These are phyloP conservation scores for Tetrapisispora namnaoensis DNA, from an alignment of 805 yeast species.

Conservation along the genomic window DNA sequence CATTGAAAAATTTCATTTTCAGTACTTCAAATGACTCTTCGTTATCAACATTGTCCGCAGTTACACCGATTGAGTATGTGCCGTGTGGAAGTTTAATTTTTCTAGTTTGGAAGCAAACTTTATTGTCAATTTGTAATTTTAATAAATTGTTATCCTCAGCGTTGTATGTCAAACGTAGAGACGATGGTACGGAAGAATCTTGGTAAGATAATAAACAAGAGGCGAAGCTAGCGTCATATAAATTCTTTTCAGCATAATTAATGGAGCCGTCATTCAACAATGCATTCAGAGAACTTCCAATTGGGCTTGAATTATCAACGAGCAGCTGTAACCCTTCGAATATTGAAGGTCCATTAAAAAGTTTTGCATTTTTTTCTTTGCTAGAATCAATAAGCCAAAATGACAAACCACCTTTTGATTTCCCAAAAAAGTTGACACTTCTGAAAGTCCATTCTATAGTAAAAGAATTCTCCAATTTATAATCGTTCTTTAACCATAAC, in stretches of 20 bases:
- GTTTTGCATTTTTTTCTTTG: slow-evolving; percentile 21
- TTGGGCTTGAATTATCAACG: slow-evolving; percentile 40
- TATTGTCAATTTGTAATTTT: slow-evolving; percentile 65
- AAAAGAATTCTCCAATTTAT: slow-evolving; percentile 33
- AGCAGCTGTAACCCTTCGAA: slow-evolving; percentile 59
- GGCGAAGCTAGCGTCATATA: slow-evolving; percentile 36
- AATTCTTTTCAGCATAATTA: slow-evolving; percentile 16
- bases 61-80: slow-evolving; percentile 41
- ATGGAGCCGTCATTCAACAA: slow-evolving; percentile 51
- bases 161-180: slow-evolving; percentile 55
- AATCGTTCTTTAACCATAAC: slow-evolving; percentile 34
- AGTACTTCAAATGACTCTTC: slow-evolving; percentile 59
- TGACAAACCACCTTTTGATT: slow-evolving; percentile 47
- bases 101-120: slow-evolving; percentile 57
- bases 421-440: slow-evolving; percentile 43
- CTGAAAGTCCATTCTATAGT: slow-evolving; percentile 56
- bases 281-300: slow-evolving; percentile 46
- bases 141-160: slow-evolving; percentile 33
- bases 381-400: slow-evolving; percentile 41
- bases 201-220: slow-evolving; percentile 51
- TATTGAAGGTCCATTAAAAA: slow-evolving; percentile 45
- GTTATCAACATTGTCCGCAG: slow-evolving; percentile 37
- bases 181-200: slow-evolving; percentile 60
- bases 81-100: slow-evolving; percentile 37
- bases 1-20: slow-evolving; percentile 45